Base-by-base conservation (phyloP, 805 yeast genomes). In the Wickerhamiella azyma region DNA sequence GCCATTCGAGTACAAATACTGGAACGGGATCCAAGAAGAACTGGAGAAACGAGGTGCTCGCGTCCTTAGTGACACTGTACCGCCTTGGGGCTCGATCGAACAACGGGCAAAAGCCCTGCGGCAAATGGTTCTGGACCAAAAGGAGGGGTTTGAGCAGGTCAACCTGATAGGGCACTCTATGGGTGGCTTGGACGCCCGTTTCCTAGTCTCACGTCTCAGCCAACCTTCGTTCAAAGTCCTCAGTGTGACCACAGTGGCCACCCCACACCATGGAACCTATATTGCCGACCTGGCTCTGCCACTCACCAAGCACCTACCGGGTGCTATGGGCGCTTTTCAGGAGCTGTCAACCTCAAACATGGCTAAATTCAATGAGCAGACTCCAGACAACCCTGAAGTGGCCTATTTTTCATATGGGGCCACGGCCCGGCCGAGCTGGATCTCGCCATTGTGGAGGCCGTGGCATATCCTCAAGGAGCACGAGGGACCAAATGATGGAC, bases 131-230 rank as follows among this genome's bases (percentile, higher is more conserved):
- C n/a, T 39, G 16, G 9, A n/a, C 26, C 26, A 44, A 13, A 39
- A 38, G 35, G 10, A 33, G 9, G 43, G 41, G 33, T 35, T 32
- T 8, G 41, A 45, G 41, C 77, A 76, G 49, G 69, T 86, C 13
- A 88, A 88, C 56, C 59, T 86, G 38, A 69, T 86, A 21, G 92
- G 92, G 5, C 96, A 86, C 59, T 85, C 95, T 0, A 85, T 86
- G 96, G 96, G 96, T 5, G 96, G 96, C 0, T 64, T 86, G 26
- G 96, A 88, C 57, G 75, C 86, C 29, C 65, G 96, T 43, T 84
- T 77, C 58, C 61, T 88, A 52, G 81, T 85, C 2, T 70, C 83
- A 0, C 66, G 72, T 41, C 58, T 81, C 61, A 67, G 41, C 64
- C 59, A 48, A 43, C 55, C 65, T 30, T 63, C 69, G 37, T 79